Percentiles rank a stretch among this genome's conserved stretches.
These are phyloP conservation scores for Hypsizygus marmoreus DNA, from an alignment of 768 basidiomycete species.

Conservation along the genomic window DNA sequence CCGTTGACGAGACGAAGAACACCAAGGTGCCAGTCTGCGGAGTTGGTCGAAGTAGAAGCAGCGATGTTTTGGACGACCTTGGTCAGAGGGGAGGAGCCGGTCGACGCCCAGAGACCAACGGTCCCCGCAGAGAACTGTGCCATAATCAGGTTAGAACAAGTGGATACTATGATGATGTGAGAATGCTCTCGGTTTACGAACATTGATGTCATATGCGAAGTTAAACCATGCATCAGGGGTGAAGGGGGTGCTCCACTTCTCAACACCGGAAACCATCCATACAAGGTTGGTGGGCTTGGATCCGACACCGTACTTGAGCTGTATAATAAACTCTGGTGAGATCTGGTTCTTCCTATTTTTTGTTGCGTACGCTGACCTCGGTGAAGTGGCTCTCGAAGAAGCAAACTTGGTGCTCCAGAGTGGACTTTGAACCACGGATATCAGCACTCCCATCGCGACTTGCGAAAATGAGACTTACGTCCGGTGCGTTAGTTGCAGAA, in stretches of 20 bases:
- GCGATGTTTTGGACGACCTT: conserved; percentile 50
- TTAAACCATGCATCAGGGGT: conserved; percentile 60
- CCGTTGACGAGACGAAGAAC: conserved; percentile 57
- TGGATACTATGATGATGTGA: background rate
- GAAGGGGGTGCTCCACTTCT: conserved; percentile 54
- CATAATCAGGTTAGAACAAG: background rate
- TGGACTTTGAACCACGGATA: conserved; percentile 35
- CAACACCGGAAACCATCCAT: conserved; percentile 49
- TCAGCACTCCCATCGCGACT: background rate
- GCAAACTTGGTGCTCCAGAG: conserved; percentile 59
- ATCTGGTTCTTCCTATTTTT: background rate
- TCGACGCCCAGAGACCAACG: conserved; percentile 61
- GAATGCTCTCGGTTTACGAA: conserved; percentile 26
- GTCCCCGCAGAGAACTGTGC: conserved; percentile 52
- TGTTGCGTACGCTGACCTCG: conserved; percentile 36
- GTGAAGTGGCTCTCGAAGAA: conserved; percentile 71
- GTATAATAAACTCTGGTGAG: background rate
- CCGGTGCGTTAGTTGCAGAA: conserved; percentile 49
- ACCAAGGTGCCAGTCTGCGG: conserved; percentile 62
- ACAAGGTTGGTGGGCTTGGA: conserved; percentile 50
- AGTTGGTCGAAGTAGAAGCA: conserved; percentile 57
- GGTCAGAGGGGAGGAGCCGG: conserved; percentile 45
- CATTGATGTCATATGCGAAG: conserved; percentile 68
- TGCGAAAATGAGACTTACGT: conserved; percentile 35
- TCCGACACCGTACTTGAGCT: conserved; percentile 60